phyloP scores from a whole-genome alignment of 768 basidiomycete genomes.

The Suillus luteus region DNA sequence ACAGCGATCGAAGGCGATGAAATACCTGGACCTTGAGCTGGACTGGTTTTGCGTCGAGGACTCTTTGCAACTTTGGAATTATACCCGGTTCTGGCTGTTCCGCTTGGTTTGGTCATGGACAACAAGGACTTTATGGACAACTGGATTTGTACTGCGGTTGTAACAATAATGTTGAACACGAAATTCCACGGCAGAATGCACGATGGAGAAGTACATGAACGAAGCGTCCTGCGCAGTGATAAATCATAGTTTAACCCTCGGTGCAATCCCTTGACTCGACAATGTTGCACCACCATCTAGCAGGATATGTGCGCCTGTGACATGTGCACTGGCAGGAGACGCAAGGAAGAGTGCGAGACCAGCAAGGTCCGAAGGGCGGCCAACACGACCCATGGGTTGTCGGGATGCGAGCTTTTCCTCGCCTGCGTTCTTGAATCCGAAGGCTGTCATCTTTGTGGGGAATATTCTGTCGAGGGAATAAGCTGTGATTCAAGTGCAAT shows the following conservation, averaged over 20 bases:
- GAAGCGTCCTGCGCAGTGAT: too few relatives aligned
- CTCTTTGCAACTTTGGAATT: background rate
- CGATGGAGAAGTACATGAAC: background rate
- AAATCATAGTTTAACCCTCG: constrained; percentile 27
- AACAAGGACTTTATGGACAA: background rate
- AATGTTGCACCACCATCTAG: constrained; percentile 64
- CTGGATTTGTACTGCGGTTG: background rate
- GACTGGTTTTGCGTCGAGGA: background rate
- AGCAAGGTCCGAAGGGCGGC: constrained; percentile 65
- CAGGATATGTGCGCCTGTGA: constrained; percentile 72
- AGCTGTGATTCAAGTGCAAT: background rate
- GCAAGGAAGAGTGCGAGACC: constrained; percentile 71
- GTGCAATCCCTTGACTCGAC: constrained; percentile 24
- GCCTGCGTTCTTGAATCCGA: constrained; percentile 56
- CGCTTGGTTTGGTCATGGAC: background rate
- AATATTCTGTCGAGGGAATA: constrained; percentile 50
- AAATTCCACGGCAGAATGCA: background rate
- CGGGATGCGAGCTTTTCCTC: constrained; percentile 49
- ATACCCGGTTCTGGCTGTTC: constrained; percentile 5
- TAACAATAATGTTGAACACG: background rate
- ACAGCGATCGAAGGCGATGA: background rate
- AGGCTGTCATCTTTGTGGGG: constrained; percentile 86
- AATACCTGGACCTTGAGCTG: background rate
- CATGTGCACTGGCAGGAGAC: constrained; percentile 70
- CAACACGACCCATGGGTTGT: constrained; percentile 75